Conservation (phyloP, 2,329 filamentous ascomycete species). For the Aspergillus flavus region DNA sequence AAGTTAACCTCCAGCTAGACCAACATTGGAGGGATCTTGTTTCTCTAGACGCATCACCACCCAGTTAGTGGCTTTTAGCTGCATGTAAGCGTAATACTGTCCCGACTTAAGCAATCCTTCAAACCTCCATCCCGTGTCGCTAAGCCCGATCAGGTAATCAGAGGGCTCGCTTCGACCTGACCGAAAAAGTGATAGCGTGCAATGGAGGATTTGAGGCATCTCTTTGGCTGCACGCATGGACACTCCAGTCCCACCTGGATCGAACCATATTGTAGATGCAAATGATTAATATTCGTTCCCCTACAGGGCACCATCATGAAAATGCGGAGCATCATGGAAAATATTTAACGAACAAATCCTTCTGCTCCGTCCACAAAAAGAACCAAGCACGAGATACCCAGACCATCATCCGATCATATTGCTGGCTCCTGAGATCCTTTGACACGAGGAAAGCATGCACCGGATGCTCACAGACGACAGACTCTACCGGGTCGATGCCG, state of each 20-base stretch:
- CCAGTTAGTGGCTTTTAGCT: constrained; percentile 9
- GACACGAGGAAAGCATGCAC: not conserved
- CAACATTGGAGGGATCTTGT: not conserved
- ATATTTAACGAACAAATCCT: constrained; percentile 1
- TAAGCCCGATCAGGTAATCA: not conserved
- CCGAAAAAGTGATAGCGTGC: not conserved
- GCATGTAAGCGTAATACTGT: constrained; percentile 4
- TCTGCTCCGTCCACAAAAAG: not conserved
- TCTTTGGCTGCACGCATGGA: not conserved
- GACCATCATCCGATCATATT: not conserved
- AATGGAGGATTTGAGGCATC: not conserved
- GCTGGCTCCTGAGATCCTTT: not conserved
- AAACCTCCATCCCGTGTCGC: not conserved
- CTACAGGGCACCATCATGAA: not conserved
- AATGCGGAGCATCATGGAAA: not conserved
- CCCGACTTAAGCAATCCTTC: not conserved
- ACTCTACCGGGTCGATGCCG: constrained; percentile 24
- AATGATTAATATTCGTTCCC: not conserved
- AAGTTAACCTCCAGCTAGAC: not conserved
- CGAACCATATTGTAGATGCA: not conserved
- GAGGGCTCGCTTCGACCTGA: constrained; percentile 13
- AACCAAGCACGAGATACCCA: not conserved
- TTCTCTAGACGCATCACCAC: not conserved
- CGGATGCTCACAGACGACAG: constrained; percentile 4
- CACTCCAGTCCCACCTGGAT: not conserved